Conservation (phyloP, 1,284 basidiomycete genomes). For the Puccinia triticina region DNA sequence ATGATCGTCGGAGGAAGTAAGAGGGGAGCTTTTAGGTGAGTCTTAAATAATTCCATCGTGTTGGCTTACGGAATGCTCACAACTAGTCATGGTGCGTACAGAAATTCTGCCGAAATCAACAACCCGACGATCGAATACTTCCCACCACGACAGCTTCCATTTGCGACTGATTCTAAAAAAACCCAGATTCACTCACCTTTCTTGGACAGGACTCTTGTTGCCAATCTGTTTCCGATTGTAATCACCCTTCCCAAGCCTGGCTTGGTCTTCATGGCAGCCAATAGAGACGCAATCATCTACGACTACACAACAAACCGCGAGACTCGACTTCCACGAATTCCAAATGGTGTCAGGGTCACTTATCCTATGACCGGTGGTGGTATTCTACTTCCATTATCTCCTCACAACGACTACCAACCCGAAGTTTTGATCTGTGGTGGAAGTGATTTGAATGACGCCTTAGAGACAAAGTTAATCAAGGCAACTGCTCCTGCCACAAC, state of each 20-base stretch:
- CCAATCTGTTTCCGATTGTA: slow-evolving; percentile 79
- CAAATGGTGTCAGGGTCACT: slow-evolving; percentile 77
- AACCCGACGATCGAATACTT: slow-evolving; percentile 53
- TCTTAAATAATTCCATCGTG: neutral
- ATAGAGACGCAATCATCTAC: slow-evolving; percentile 75
- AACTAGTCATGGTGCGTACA: slow-evolving; percentile 35
- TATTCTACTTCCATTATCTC: slow-evolving; percentile 71
- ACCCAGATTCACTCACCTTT: slow-evolving; percentile 69
- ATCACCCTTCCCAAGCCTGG: slow-evolving; percentile 72
- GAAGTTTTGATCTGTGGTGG: slow-evolving; percentile 79
- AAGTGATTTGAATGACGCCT: slow-evolving; percentile 69
- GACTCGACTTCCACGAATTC: slow-evolving; percentile 69
- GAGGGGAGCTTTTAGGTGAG: slow-evolving; percentile 52
- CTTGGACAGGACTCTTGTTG: slow-evolving; percentile 72
- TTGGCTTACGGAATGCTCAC: slow-evolving; percentile 35
- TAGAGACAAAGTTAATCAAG: slow-evolving; percentile 11
- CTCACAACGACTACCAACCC: slow-evolving; percentile 68
- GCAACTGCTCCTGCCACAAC: slow-evolving; percentile 29
- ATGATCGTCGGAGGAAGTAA: slow-evolving; percentile 40
- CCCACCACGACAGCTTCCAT: slow-evolving; percentile 69
- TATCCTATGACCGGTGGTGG: slow-evolving; percentile 78
- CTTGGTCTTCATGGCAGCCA: slow-evolving; percentile 75
- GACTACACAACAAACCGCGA: slow-evolving; percentile 72
- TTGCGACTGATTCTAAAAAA: slow-evolving; percentile 71
- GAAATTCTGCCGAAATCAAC: slow-evolving; percentile 53